Conservation (phyloP, 345 rosid genomes). For the Populus ilicifolia region DNA sequence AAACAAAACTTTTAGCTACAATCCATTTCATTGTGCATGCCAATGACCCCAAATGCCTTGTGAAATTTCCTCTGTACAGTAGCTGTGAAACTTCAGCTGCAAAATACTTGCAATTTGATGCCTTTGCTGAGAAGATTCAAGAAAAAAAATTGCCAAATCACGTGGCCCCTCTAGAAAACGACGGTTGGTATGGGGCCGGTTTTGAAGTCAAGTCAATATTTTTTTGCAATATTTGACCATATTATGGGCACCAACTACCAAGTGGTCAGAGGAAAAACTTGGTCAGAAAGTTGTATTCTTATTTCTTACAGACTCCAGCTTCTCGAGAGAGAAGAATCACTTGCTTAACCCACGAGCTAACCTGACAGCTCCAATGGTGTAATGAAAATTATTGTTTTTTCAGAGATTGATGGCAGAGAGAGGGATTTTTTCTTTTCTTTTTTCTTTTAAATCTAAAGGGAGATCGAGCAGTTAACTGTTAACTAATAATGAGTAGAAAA, state of each 20-base stretch:
- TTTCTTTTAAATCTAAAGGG: too few relatives aligned
- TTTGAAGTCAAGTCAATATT: slow-evolving; percentile 1
- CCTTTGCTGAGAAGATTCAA: neutral
- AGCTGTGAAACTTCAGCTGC: neutral
- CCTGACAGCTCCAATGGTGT: neutral
- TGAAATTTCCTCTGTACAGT: neutral
- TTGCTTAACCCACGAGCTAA: too few relatives aligned
- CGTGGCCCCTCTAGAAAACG: neutral
- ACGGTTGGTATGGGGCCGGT: neutral
- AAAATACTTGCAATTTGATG: neutral
- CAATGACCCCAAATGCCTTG: neutral
- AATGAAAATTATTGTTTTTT: too few relatives aligned
- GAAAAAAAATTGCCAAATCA: neutral
- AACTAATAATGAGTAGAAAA: too few relatives aligned
- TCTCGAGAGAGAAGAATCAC: too few relatives aligned
- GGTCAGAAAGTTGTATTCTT: neutral
- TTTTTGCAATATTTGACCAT: neutral
- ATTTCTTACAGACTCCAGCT: too few relatives aligned
- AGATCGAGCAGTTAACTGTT: too few relatives aligned
- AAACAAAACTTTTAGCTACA: neutral
- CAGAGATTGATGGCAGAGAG: neutral
- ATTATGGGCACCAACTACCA: neutral
- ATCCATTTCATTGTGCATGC: neutral
- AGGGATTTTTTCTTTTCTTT: neutral
- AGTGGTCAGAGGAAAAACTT: neutral